Percentiles rank a stretch among this genome's conserved stretches.
phyloP scores from a whole-genome alignment of 805 yeast species.

The Candida odintsovae region DNA sequence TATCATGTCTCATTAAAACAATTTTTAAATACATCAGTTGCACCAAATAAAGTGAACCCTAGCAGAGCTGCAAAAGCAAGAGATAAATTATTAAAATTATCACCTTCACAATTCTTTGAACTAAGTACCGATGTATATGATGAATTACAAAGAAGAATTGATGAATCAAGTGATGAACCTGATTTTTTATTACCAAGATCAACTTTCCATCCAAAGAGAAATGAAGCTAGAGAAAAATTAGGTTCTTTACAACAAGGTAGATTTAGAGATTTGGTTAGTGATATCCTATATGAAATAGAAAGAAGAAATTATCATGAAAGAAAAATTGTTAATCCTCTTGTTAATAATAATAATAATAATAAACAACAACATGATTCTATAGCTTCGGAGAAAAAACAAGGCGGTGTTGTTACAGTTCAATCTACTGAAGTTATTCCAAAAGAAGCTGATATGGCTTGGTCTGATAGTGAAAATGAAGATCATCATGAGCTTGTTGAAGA shows the following conservation, averaged over 20 bases:
- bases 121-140: conserved; percentile 92
- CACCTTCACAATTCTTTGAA: conserved; percentile 80
- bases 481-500: conserved; percentile 23
- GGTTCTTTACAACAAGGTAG: conserved; percentile 76
- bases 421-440: conserved; percentile 75
- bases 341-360: conserved; percentile 1
- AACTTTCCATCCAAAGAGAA: conserved; percentile 85
- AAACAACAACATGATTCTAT: conserved; percentile 1
- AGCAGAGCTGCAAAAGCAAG: conserved; percentile 73
- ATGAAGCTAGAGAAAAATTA: conserved; percentile 90
- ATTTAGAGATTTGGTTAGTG: conserved; percentile 86
- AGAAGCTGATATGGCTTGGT: conserved; percentile 82
- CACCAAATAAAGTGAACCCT: conserved; percentile 24
- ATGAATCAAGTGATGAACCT: conserved; percentile 51
- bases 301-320: conserved; percentile 54
- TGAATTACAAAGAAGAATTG: conserved; percentile 76
- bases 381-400: conserved; percentile 8
- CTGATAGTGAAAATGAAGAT: conserved; percentile 70
- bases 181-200: conserved; percentile 63
- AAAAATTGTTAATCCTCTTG: conserved; percentile 3
- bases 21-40: conserved; percentile 20
- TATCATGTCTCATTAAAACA: conserved; percentile 21
- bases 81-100: conserved; percentile 74
- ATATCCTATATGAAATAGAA: conserved; percentile 80
- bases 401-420: conserved; percentile 39